A percentile compares a stretch with the other conserved stretches of the same genome.
Conservation (phyloP, 1,284 basidiomycete species). For the Tilletia setariae region DNA sequence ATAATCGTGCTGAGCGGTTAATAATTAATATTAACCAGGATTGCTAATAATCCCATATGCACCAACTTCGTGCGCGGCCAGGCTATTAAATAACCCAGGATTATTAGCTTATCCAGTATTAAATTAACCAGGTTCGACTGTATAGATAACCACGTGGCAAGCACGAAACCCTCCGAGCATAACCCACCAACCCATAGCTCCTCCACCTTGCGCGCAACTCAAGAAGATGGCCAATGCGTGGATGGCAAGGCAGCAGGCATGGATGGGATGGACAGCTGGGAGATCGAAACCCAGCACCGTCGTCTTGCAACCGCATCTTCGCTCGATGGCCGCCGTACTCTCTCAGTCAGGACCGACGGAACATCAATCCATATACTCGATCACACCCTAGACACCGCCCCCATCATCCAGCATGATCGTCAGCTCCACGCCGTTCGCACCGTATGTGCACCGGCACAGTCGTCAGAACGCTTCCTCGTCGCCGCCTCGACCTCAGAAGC, state of each 20-base stretch:
- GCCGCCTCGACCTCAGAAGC: not conserved
- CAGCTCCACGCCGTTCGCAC: not conserved
- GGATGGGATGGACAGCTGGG: too few species aligned
- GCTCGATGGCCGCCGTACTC: not conserved
- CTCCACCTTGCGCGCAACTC: too few species aligned
- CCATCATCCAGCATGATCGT: not conserved
- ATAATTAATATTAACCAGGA: too few species aligned
- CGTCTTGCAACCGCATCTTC: not conserved
- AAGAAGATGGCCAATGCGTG: too few species aligned
- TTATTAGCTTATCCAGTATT: not conserved
- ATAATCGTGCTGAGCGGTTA: too few species aligned
- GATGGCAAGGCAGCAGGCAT: too few species aligned
- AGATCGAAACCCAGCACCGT: not conserved
- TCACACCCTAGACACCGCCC: not conserved
- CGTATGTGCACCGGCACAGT: not conserved
- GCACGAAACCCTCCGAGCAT: too few species aligned
- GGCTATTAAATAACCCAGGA: not conserved
- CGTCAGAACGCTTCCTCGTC: constrained; percentile 1
- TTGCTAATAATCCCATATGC: too few species aligned
- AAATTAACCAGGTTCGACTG: not conserved
- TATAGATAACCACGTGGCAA: too few species aligned
- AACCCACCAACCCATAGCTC: too few species aligned
- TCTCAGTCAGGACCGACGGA: not conserved
- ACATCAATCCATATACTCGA: not conserved
- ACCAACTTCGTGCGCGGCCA: not conserved